Conservation (phyloP, 805 yeast species). For the Metschnikowia koreensis region DNA sequence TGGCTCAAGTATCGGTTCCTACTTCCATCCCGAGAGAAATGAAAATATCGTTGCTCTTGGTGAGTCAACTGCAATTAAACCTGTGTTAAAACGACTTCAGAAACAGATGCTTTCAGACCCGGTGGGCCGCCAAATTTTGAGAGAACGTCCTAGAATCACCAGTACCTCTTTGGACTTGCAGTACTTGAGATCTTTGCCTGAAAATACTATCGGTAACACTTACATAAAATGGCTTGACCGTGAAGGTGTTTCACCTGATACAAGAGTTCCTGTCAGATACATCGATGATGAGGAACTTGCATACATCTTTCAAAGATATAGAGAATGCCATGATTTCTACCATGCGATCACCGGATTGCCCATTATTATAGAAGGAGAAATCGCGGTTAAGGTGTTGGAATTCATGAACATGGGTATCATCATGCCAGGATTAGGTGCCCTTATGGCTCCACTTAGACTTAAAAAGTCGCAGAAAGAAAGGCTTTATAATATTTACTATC, state of each 20-base stretch:
- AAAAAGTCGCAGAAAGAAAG: constrained; percentile 60
- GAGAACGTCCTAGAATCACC: constrained; percentile 82
- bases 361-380: constrained; percentile 92
- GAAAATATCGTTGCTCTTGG: constrained; percentile 80
- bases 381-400: constrained; percentile 88
- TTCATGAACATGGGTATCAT: constrained; percentile 91
- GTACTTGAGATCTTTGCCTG: constrained; percentile 56
- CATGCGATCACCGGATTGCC: constrained; percentile 91
- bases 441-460: constrained; percentile 83
- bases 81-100: constrained; percentile 60
- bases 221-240: constrained; percentile 78
- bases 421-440: constrained; percentile 90
- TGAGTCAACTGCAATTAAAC: constrained; percentile 80
- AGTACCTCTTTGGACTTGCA: constrained; percentile 65
- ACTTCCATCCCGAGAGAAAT: constrained; percentile 71
- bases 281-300: constrained; percentile 90
- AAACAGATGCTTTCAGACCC: constrained; percentile 72
- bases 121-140: constrained; percentile 72
- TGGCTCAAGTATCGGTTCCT: constrained; percentile 78
- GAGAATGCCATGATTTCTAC: constrained; percentile 96
- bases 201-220: constrained; percentile 72
- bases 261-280: constrained; percentile 82
- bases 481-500: constrained; percentile 68
- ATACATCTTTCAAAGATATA: constrained; percentile 86
- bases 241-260: constrained; percentile 92